Percentiles rank a stretch among this genome's conserved stretches.
phyloP scores from a whole-genome alignment of 495 filamentous ascomycete genomes.

The Tuber melanosporum region DNA sequence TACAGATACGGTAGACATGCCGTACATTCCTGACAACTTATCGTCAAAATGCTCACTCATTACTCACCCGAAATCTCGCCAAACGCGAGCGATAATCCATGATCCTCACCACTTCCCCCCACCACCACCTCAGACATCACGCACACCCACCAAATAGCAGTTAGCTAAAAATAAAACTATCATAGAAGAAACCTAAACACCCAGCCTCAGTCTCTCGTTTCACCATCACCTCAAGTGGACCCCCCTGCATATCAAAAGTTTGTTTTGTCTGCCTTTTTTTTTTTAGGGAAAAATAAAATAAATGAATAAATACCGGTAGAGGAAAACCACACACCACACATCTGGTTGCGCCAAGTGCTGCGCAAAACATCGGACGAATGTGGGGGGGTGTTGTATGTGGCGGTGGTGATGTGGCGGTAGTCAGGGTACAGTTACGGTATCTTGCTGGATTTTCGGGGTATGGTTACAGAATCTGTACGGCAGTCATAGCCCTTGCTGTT shows the following conservation, averaged over 20 bases:
- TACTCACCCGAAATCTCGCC: background rate
- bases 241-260: background rate
- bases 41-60: background rate
- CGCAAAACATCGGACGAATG: conserved; percentile 36
- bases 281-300: background rate
- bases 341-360: background rate
- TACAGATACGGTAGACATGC: background rate
- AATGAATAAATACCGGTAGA: too few relatives aligned
- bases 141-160: background rate
- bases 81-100: background rate
- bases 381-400: background rate
- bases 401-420: conserved; percentile 23
- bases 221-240: background rate
- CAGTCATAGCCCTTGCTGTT: background rate
- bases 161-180: background rate
- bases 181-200: background rate
- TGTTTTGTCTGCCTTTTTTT: conserved; percentile 2
- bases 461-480: background rate
- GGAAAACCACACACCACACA: background rate
- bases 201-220: background rate
- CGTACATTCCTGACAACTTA: background rate
- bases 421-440: conserved; percentile 8
- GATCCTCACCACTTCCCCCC: background rate
- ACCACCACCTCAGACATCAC: background rate
- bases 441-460: background rate